Evolutionary conservation across 2,329 filamentous ascomycete species (phyloP), one percentile per base, ranked within the genome.

Genomic region (Rutstroemia sp.): DNA sequence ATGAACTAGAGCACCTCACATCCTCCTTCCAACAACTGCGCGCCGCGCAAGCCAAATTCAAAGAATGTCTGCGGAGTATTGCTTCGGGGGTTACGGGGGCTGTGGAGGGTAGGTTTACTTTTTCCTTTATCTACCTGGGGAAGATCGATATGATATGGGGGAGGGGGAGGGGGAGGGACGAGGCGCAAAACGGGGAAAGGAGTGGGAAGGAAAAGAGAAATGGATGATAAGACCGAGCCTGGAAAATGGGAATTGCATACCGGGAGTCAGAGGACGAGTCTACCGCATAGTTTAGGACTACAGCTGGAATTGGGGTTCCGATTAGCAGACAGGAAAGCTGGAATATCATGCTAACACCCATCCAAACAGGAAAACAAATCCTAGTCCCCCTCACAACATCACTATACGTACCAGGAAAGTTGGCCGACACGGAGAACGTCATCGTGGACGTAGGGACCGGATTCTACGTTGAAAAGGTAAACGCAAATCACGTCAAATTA

Each of bases 301-400:
- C 8, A 10, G 27, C 27, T 30, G 27, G 27, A 30, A 9, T 3
- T 30, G 8, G 7, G 27, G 8, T 30, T 7, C 3, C 6, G 27
- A 30, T 9, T 30, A 3, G 9, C 10, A 30, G 9, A 3, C 27
- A 8, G 27, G 27, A 30, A 30, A 30, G 27, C 27, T 30, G 27
- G 27, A 10, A 7, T 7, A 30, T 30, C 8, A 41, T 25, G 56
- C 58, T 62, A 50, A 63, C 55, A 27, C 25, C 12, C 23, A 23
- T 23, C 23, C 27, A 23, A 30, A 48, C 37, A 71, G 69, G 63
- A 73, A 81, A 80, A 66, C 74, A 77, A 7, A 87, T 97, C 49
- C 81, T 99, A 19, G 90, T 99, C n/a, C 94, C 95, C 0, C 75
- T 99, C 60, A 99, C 94, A 12, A 94, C 89, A 66, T 96, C 92